phyloP scores from a whole-genome alignment of 495 filamentous ascomycete genomes.

The Alectoria sarmentosa region DNA sequence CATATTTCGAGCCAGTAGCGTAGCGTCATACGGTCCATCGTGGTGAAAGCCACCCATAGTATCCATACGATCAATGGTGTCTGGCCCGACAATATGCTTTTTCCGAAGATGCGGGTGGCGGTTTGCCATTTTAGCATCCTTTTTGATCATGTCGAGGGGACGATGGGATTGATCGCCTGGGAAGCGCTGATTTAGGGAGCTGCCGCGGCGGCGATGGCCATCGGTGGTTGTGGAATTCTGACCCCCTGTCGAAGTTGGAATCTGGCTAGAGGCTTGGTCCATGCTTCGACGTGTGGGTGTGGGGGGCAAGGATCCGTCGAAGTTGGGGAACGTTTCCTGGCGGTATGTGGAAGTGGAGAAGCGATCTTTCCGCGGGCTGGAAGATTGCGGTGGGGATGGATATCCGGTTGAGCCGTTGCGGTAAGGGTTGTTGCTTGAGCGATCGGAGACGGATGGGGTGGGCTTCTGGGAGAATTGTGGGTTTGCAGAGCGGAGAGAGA shows the following conservation, averaged over 20 bases:
- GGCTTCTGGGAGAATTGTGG: constrained; percentile 12
- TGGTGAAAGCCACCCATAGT: constrained; percentile 69
- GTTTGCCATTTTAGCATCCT: constrained; percentile 52
- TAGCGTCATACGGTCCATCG: constrained; percentile 86
- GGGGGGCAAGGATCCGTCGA: constrained; percentile 19
- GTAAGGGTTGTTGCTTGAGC: constrained; percentile 37
- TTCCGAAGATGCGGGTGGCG: constrained; percentile 55
- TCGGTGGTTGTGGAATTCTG: constrained; percentile 15
- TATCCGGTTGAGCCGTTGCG: constrained; percentile 28
- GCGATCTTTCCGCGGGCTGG: constrained; percentile 30
- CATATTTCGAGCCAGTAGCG: constrained; percentile 63
- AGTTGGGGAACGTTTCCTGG: constrained; percentile 29
- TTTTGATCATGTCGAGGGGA: constrained; percentile 54
- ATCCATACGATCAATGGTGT: constrained; percentile 78
- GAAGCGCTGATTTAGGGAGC: constrained; percentile 51
- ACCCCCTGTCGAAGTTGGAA: constrained; percentile 27
- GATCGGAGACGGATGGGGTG: constrained; percentile 19
- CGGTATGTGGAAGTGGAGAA: constrained; percentile 26
- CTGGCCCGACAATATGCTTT: constrained; percentile 59
- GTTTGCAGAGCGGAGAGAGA: constrained; percentile 5
- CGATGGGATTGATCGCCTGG: constrained; percentile 54
- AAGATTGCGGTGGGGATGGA: constrained; percentile 28
- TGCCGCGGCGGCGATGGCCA: constrained; percentile 27
- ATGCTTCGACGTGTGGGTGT: constrained; percentile 24
- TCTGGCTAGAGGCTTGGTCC: constrained; percentile 24